Evolutionary conservation across 2,329 filamentous ascomycete genomes (phyloP), one percentile per base, ranked within the genome.

Genomic region (Cryphonectria radicalis): DNA sequence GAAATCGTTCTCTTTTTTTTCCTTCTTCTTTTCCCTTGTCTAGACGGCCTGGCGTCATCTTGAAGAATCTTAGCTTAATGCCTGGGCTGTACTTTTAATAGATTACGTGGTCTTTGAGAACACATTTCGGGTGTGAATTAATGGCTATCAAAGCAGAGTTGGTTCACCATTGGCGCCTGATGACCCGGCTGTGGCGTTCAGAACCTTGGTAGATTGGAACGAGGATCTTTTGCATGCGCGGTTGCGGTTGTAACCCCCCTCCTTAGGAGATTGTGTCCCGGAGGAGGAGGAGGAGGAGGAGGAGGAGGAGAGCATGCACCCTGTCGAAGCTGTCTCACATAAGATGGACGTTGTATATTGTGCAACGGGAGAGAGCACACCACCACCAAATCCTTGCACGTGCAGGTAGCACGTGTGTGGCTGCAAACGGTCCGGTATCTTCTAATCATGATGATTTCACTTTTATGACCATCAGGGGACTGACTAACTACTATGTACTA

Each of bases 201-300:
- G 53, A 55, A 55, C 53, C 53, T 32, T 59, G 55, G 55, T 59
- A 32, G 28, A 8, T 14, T 32, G 13, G 14, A 19, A 32, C 32
- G 55, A 35, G 28, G 55, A 4, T 19, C 19, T 19, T 19, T 32
- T 1, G 55, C 32, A 6, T 17, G 55, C 13, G 55, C 25, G 25
- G 55, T 59, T 59, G 25, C 55, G 13, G 55, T 59, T 59, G 55
- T 32, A 59, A 59, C 55, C 55, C 46, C 46, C 55, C 19, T 59
- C 25, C n/a, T 19, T 13, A 17, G 55, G 13, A 59, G 55, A 59
- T 59, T 32, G 8, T 28, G 28, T 59, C 55, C 55, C 55, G 28
- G n/a, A n/a, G n/a, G n/a, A n/a, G n/a, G n/a, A n/a, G n/a, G n/a
- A n/a, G n/a, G n/a, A n/a, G n/a, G n/a, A n/a, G n/a, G n/a, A n/a